Conservation (phyloP, 2,329 filamentous ascomycete genomes). For the Blumeriella jaapii region DNA sequence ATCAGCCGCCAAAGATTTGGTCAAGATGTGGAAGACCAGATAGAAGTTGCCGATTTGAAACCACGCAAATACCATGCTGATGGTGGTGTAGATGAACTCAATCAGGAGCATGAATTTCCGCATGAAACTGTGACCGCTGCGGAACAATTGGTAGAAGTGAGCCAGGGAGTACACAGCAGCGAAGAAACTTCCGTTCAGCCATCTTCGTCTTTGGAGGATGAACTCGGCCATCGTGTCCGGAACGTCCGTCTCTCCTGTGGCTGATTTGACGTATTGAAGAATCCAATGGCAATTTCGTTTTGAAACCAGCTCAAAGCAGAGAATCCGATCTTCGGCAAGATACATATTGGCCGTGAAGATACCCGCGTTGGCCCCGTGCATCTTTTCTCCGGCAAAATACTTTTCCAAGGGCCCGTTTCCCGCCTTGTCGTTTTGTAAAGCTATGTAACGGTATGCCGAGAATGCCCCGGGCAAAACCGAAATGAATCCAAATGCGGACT, state of each 20-base stretch:
- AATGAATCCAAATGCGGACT: slow-evolving; percentile 97
- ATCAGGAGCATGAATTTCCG: slow-evolving; percentile 84
- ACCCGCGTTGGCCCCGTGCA: slow-evolving; percentile 77
- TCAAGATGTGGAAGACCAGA: slow-evolving; percentile 94
- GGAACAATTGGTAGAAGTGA: slow-evolving; percentile 93
- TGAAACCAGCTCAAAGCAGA: slow-evolving; percentile 95
- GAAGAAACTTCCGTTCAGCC: slow-evolving; percentile 98
- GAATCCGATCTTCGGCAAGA: slow-evolving; percentile 93
- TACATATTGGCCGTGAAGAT: slow-evolving; percentile 99
- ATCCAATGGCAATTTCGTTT: slow-evolving; percentile 98
- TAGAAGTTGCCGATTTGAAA: slow-evolving; percentile 99
- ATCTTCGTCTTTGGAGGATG: slow-evolving; percentile 88
- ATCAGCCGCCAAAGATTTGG: slow-evolving; percentile 62
- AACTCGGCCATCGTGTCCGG: slow-evolving; percentile 89
- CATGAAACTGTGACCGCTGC: slow-evolving; percentile 77
- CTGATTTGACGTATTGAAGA: slow-evolving; percentile 94
- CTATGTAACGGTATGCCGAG: slow-evolving; percentile 93
- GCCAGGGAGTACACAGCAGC: slow-evolving; percentile 89
- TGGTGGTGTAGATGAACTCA: slow-evolving; percentile 87
- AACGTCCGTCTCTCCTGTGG: slow-evolving; percentile 93
- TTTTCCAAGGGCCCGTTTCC: slow-evolving; percentile 87
- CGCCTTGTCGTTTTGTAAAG: slow-evolving; percentile 92
- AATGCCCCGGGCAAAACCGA: slow-evolving; percentile 93
- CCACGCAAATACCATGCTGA: slow-evolving; percentile 98
- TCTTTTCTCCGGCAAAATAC: slow-evolving; percentile 94